Evolutionary conservation across 257 asterid species (phyloP).

Genomic region (Solanum raphanifolium): DNA sequence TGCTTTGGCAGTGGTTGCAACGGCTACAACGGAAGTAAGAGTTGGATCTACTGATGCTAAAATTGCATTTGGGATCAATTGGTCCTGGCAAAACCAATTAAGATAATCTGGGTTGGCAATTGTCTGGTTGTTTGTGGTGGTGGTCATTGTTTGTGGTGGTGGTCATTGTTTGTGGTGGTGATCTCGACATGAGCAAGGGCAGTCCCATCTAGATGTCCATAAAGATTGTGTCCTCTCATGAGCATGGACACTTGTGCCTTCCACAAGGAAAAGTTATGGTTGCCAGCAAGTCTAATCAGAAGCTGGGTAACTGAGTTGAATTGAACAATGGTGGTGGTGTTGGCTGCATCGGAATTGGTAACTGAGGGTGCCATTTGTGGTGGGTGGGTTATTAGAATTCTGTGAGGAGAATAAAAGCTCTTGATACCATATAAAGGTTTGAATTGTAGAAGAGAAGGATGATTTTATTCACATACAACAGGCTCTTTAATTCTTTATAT

Average conservation of each 20-base stretch:
- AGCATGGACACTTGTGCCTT: neutral
- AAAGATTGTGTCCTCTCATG: neutral
- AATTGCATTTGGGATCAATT: neutral
- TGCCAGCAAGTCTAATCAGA: neutral
- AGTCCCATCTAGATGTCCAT: neutral
- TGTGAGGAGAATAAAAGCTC: neutral
- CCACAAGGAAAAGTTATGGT: neutral
- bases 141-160: too few relatives aligned
- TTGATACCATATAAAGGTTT: neutral
- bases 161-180: neutral
- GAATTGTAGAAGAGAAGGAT: neutral
- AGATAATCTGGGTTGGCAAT: neutral
- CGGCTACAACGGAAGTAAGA: neutral
- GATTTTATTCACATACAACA: neutral
- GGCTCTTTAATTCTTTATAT: neutral
- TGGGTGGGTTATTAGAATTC: neutral
- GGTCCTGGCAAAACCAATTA: neutral
- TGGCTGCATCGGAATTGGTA: neutral
- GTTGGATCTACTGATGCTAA: neutral
- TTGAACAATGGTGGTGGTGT: neutral
- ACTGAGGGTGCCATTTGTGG: neutral
- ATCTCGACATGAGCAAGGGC: neutral
- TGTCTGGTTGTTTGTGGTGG: neutral
- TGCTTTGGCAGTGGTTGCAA: neutral
- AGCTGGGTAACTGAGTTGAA: neutral